Evolutionary conservation across 805 yeast genomes (phyloP).

Genomic region (Starmerella davenportii): DNA sequence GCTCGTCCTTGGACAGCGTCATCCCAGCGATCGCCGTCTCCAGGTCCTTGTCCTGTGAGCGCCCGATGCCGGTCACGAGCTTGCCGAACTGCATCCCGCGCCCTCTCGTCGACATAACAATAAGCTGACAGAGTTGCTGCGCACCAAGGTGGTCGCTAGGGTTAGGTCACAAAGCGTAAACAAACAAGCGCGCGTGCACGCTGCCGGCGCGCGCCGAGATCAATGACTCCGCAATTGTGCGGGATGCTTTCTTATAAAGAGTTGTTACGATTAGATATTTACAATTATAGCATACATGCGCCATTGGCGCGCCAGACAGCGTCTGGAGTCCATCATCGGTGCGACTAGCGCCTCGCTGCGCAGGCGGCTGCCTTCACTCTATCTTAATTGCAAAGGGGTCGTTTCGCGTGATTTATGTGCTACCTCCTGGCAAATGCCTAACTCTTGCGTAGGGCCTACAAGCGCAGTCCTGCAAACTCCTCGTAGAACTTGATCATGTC

Average conservation of each 20-base stretch:
- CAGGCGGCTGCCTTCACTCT: too few species aligned
- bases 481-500: slow-evolving; percentile 69
- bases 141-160: not conserved
- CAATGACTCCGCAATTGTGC: too few species aligned
- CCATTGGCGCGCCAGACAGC: too few species aligned
- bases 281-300: not conserved
- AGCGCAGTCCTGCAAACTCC: slow-evolving; percentile 27
- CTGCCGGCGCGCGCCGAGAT: not conserved
- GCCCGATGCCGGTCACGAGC: slow-evolving; percentile 10
- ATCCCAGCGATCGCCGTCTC: slow-evolving; percentile 7
- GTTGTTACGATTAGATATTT: not conserved
- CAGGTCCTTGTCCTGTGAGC: slow-evolving; percentile 4
- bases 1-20: slow-evolving; percentile 14
- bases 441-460: not conserved
- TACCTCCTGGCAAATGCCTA: too few species aligned
- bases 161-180: not conserved
- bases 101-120: too few species aligned
- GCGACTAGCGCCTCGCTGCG: too few species aligned
- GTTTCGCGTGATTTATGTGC: too few species aligned
- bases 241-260: too few species aligned
- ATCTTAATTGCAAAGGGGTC: too few species aligned
- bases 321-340: too few species aligned
- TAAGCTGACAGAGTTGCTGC: too few species aligned
- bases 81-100: slow-evolving; percentile 12
- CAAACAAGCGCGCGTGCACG: not conserved